phyloP scores from a whole-genome alignment of 805 yeast genomes.

The Zygosaccharomyces siamensis region DNA sequence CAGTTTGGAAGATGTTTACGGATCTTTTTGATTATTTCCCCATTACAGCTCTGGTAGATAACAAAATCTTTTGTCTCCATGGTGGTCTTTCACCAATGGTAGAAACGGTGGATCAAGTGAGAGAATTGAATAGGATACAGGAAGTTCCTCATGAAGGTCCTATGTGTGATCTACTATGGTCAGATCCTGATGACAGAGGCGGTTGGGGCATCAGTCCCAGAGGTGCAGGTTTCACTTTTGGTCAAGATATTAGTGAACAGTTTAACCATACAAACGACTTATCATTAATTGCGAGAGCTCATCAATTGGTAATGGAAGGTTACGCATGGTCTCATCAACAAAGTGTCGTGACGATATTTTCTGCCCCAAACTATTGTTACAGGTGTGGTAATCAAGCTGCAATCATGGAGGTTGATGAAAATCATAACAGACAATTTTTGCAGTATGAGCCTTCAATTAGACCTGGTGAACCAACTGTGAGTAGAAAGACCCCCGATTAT shows the following conservation, averaged over 20 bases:
- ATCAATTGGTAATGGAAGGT: slow-evolving; percentile 97
- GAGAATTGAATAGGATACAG: slow-evolving; percentile 85
- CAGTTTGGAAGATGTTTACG: slow-evolving; percentile 89
- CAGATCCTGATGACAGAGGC: slow-evolving; percentile 95
- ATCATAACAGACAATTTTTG: slow-evolving; percentile 82
- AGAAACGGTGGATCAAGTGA: slow-evolving; percentile 86
- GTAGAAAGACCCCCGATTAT: slow-evolving; percentile 95
- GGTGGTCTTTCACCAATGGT: slow-evolving; percentile 95
- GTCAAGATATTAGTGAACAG: slow-evolving; percentile 89
- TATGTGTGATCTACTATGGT: slow-evolving; percentile 95
- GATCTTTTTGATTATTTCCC: slow-evolving; percentile 92
- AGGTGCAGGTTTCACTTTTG: slow-evolving; percentile 98
- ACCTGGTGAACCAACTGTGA: slow-evolving; percentile 97
- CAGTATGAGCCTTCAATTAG: slow-evolving; percentile 96
- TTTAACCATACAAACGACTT: slow-evolving; percentile 88
- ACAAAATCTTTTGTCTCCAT: slow-evolving; percentile 85
- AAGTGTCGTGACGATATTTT: slow-evolving; percentile 86
- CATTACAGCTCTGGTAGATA: slow-evolving; percentile 87
- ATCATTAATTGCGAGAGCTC: slow-evolving; percentile 86
- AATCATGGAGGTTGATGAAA: slow-evolving; percentile 95
- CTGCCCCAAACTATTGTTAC: slow-evolving; percentile 95
- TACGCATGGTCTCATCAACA: slow-evolving; percentile 93
- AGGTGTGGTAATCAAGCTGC: slow-evolving; percentile 98
- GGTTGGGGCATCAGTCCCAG: slow-evolving; percentile 98
- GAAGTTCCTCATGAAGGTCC: slow-evolving; percentile 98